Percentiles rank a stretch among this genome's conserved stretches.
Evolutionary conservation across 257 asterid genomes (phyloP).

Genomic region (Plantago ovata): DNA sequence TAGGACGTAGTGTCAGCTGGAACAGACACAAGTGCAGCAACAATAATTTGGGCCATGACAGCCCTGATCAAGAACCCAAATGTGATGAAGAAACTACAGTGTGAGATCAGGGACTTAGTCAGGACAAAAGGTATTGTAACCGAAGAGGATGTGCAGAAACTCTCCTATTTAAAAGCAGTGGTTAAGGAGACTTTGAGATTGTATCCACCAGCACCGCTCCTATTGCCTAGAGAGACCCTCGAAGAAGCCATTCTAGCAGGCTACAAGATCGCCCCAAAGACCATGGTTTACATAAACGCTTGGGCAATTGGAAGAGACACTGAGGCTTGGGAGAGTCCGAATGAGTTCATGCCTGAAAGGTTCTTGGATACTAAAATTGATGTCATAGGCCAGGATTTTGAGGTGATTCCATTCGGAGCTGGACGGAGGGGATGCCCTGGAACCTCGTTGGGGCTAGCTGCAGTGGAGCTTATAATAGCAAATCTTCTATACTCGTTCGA

Average conservation of each 20-base stretch:
- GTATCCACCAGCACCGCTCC: slow-evolving; percentile 21
- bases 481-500: slow-evolving; percentile 23
- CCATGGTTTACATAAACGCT: slow-evolving; percentile 21
- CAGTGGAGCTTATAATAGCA: slow-evolving; percentile 23
- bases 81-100: slow-evolving; percentile 10
- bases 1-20: slow-evolving; percentile 19
- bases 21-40: slow-evolving; percentile 9
- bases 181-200: slow-evolving; percentile 10
- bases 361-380: slow-evolving; percentile 17
- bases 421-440: slow-evolving; percentile 30
- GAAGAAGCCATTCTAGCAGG: slow-evolving; percentile 10
- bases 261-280: slow-evolving; percentile 19
- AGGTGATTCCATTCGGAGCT: slow-evolving; percentile 25
- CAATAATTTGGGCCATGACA: slow-evolving; percentile 17
- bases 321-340: slow-evolving; percentile 20
- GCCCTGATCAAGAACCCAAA: slow-evolving; percentile 8
- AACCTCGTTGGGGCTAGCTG: slow-evolving; percentile 19
- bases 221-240: slow-evolving; percentile 22
- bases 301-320: slow-evolving; percentile 26
- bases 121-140: slow-evolving; percentile 8
- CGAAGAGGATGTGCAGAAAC: slow-evolving; percentile 16
- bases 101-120: slow-evolving; percentile 10
- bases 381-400: slow-evolving; percentile 16
- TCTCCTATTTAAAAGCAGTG: slow-evolving; percentile 23
- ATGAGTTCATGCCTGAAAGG: slow-evolving; percentile 27